Percentiles rank a stretch among this genome's conserved stretches.
Conservation (phyloP, 1,284 basidiomycete species). For the Coniferiporia sulphurascens region DNA sequence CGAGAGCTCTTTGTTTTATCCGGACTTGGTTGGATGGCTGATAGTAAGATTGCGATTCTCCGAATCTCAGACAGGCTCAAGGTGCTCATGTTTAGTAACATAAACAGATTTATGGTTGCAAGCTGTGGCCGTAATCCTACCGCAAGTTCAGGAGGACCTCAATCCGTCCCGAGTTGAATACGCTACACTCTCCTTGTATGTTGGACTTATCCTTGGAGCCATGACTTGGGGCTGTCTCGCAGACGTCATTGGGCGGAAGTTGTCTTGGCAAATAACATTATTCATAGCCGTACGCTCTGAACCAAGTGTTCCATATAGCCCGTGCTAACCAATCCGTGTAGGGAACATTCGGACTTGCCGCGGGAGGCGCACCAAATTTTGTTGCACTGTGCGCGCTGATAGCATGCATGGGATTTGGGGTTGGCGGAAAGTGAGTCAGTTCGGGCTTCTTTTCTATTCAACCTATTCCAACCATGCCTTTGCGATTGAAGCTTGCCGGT, state of each 20-base stretch:
- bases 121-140: conserved; percentile 47
- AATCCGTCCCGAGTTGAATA: conserved; percentile 41
- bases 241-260: conserved; percentile 44
- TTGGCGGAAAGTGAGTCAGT: conserved; percentile 48
- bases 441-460: neutral
- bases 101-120: conserved; percentile 48
- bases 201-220: conserved; percentile 55
- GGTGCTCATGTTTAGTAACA: conserved; percentile 4
- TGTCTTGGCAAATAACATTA: conserved; percentile 58
- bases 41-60: conserved; percentile 34
- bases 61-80: no score
- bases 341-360: conserved; percentile 52
- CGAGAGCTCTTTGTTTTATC: conserved; percentile 52
- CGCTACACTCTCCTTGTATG: conserved; percentile 51
- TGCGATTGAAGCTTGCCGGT: conserved; percentile 39
- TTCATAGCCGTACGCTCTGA: conserved; percentile 39
- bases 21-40: conserved; percentile 51
- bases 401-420: conserved; percentile 50
- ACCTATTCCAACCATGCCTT: neutral
- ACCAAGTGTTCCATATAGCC: neutral
- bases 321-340: neutral
- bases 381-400: conserved; percentile 44
- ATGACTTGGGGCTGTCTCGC: conserved; percentile 48
- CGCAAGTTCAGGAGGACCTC: conserved; percentile 42
- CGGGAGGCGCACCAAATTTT: conserved; percentile 51